These are phyloP conservation scores for Mortierella sp. DNA, from an alignment of 371 early-diverging fungal species.

Conservation along the genomic window DNA sequence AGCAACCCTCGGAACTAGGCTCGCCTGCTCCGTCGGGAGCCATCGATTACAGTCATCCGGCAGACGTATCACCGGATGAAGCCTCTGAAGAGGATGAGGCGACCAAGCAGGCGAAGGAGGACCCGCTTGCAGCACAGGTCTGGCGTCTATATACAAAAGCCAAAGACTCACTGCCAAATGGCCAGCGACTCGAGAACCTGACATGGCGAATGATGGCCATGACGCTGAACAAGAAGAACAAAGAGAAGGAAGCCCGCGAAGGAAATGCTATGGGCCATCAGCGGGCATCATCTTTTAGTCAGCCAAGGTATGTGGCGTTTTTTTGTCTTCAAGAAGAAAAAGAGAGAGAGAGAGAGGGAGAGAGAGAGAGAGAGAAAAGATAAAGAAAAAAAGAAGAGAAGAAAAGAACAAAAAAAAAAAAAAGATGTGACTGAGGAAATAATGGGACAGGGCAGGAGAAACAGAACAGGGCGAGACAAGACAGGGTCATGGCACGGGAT, in stretches of 20 bases:
- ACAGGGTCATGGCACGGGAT: no score
- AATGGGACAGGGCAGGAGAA: no score
- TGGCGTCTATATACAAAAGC: constrained; percentile 79
- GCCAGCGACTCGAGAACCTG: constrained; percentile 71
- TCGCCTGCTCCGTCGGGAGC: constrained; percentile 35
- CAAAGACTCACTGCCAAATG: constrained; percentile 72
- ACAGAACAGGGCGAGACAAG: no score
- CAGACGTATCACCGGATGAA: constrained; percentile 45
- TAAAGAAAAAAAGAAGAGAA: background rate
- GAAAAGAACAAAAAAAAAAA: background rate
- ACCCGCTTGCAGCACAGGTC: constrained; percentile 69
- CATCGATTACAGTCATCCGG: constrained; percentile 16
- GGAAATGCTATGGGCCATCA: constrained; percentile 39
- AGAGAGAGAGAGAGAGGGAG: background rate
- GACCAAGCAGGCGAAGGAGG: constrained; percentile 56
- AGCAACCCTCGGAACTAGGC: constrained; percentile 47
- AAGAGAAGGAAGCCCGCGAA: constrained; percentile 46
- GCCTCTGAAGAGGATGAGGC: constrained; percentile 59
- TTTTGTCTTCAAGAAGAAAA: background rate
- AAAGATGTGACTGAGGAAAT: no score
- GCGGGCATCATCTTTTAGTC: constrained; percentile 30
- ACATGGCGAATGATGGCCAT: constrained; percentile 81
- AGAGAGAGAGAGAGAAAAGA: background rate
- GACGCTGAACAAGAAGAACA: constrained; percentile 61
- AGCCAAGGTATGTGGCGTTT: constrained; percentile 36